Conservation (phyloP, 2,329 filamentous ascomycete genomes). For the Stachybotrys echinatus region DNA sequence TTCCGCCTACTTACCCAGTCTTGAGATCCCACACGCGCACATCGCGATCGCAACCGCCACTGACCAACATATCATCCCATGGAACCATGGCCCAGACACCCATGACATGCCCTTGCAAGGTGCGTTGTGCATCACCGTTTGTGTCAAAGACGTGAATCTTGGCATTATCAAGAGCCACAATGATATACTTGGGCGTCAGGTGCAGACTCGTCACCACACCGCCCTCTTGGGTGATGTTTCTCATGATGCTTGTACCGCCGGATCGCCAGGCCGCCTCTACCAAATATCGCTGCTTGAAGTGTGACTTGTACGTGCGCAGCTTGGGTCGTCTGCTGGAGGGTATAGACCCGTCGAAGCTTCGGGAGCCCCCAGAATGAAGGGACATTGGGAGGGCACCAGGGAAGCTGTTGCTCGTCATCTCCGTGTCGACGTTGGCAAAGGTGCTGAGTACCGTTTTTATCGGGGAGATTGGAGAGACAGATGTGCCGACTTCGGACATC, state of each 20-base stretch:
- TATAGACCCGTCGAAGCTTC: conserved; percentile 49
- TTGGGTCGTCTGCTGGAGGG: conserved; percentile 44
- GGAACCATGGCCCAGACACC: conserved; percentile 99
- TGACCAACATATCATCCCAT: conserved; percentile 92
- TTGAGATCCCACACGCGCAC: conserved; percentile 95
- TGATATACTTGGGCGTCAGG: conserved; percentile 91
- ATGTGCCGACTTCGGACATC: conserved; percentile 44
- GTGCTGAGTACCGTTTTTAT: conserved; percentile 21
- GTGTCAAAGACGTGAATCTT: conserved; percentile 98
- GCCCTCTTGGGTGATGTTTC: conserved; percentile 92
- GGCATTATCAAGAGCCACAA: conserved; percentile 94
- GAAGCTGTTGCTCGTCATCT: conserved; percentile 33
- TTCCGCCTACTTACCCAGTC: conserved; percentile 63
- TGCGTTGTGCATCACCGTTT: conserved; percentile 80
- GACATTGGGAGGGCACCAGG: conserved; percentile 35
- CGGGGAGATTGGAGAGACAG: conserved; percentile 18
- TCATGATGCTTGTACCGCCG: conserved; percentile 75
- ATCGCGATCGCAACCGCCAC: conserved; percentile 92
- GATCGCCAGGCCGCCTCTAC: conserved; percentile 96
- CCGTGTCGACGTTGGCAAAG: conserved; percentile 28
- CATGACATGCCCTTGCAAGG: conserved; percentile 94
- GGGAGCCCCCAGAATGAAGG: conserved; percentile 33
- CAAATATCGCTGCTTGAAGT: conserved; percentile 96
- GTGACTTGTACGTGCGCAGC: conserved; percentile 82
- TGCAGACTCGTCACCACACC: conserved; percentile 96